Evolutionary conservation across 164 flowering plant species (phyloP).

Genomic region (Aristolochia californica): DNA sequence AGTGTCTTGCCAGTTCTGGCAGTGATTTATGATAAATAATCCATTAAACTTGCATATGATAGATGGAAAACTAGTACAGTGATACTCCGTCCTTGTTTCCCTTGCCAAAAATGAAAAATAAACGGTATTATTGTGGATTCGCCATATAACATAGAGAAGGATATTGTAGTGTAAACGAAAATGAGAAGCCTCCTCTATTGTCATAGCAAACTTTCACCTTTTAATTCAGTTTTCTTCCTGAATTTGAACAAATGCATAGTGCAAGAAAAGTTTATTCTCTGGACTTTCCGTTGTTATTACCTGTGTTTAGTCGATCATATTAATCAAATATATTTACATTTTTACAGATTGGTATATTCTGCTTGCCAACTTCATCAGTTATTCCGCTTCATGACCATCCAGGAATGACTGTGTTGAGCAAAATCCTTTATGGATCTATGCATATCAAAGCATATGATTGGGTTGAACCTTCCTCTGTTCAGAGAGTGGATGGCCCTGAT

Average conservation of each 20-base stretch:
- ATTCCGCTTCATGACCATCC: conserved; percentile 99
- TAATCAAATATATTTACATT: background rate
- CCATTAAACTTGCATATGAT: no score
- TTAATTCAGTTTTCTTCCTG: background rate
- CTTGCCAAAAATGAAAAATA: no score
- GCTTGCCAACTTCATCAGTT: conserved; percentile 86
- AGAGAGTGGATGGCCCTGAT: conserved; percentile 24
- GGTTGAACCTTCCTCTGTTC: conserved; percentile 65
- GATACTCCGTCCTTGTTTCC: no score
- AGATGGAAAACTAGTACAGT: no score
- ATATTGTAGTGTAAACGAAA: no score
- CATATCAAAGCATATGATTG: conserved; percentile 95
- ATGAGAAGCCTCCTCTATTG: no score
- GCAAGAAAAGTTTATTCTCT: no score
- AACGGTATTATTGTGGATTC: no score
- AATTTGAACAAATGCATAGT: background rate
- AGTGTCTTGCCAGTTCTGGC: no score
- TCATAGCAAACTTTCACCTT: no score
- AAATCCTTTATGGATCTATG: conserved; percentile 88
- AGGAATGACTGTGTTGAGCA: conserved; percentile 88
- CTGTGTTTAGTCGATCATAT: background rate
- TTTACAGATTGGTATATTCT: conserved; percentile 88
- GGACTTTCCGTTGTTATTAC: background rate
- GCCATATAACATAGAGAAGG: no score
- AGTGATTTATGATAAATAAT: no score